Evolutionary conservation across 345 rosid genomes (phyloP).

Genomic region (Eutrema yunnanense): DNA sequence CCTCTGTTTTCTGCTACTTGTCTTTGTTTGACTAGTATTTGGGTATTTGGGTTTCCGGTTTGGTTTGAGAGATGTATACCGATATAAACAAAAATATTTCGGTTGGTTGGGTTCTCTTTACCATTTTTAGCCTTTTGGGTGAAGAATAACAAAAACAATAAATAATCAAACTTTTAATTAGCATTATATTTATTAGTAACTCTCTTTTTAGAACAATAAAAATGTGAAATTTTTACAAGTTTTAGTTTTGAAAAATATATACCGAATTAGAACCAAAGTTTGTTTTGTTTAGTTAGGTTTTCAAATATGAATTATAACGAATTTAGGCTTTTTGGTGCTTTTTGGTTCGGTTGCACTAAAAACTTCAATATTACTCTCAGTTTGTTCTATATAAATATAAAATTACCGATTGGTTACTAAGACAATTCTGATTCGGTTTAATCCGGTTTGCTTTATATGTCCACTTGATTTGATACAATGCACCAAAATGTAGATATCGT

Average conservation of each 20-base stretch:
- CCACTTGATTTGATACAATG: background rate
- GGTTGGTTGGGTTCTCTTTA: background rate
- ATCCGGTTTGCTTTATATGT: background rate
- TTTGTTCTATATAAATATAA: background rate
- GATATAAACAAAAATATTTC: background rate
- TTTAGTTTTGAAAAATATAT: background rate
- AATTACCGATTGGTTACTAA: background rate
- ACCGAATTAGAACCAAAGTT: background rate
- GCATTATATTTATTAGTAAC: background rate
- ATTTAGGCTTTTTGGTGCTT: too few species aligned
- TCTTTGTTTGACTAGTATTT: background rate
- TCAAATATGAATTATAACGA: too few species aligned
- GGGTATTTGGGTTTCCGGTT: background rate
- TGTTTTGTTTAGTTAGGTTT: background rate
- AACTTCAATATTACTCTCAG: too few species aligned
- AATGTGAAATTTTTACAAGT: background rate
- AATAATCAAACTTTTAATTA: too few species aligned
- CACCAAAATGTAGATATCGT: constrained; percentile 21
- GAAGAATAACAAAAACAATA: too few species aligned
- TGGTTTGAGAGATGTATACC: background rate
- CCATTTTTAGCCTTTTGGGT: background rate
- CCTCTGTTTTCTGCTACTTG: background rate
- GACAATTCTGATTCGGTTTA: background rate
- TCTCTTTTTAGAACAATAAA: background rate
- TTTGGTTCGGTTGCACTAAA: too few species aligned